Percentiles rank a stretch among this genome's conserved stretches.
phyloP scores from a whole-genome alignment of 192 early-diverging fungal species.

The Backusella westeae region DNA sequence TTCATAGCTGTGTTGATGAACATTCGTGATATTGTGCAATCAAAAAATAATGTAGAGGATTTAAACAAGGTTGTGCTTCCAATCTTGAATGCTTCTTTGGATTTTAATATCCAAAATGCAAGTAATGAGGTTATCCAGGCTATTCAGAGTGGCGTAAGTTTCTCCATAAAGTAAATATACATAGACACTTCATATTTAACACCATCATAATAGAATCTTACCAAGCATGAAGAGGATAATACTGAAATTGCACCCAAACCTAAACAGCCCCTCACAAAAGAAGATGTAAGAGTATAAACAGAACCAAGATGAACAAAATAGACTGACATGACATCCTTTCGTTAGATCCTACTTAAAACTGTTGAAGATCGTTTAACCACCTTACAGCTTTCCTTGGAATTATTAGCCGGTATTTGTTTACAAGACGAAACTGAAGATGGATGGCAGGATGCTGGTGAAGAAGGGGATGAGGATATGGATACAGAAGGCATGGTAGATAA shows the following conservation, averaged over 20 bases:
- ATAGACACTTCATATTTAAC: neutral
- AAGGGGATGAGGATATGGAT: constrained; percentile 43
- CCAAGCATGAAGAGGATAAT: constrained; percentile 32
- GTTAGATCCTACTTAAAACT: constrained; percentile 35
- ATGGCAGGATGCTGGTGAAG: constrained; percentile 42
- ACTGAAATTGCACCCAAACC: constrained; percentile 37
- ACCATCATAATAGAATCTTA: constrained; percentile 21
- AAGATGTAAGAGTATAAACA: constrained; percentile 23
- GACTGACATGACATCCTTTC: neutral
- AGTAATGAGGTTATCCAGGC: constrained; percentile 39
- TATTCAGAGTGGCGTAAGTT: constrained; percentile 41
- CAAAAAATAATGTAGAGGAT: constrained; percentile 32
- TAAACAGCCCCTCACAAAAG: constrained; percentile 28
- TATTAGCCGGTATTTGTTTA: constrained; percentile 81
- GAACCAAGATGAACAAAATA: too few species aligned
- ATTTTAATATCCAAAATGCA: constrained; percentile 48
- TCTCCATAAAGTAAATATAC: neutral
- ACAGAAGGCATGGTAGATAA: constrained; percentile 45
- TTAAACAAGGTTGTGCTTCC: constrained; percentile 48
- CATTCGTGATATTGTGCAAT: constrained; percentile 43
- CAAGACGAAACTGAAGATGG: constrained; percentile 56
- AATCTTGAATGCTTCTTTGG: constrained; percentile 41
- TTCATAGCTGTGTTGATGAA: constrained; percentile 47
- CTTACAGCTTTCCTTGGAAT: constrained; percentile 73
- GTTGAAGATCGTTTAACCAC: constrained; percentile 57